Conservation (phyloP, 2,329 filamentous ascomycete genomes). For the Microcera coccophila region DNA sequence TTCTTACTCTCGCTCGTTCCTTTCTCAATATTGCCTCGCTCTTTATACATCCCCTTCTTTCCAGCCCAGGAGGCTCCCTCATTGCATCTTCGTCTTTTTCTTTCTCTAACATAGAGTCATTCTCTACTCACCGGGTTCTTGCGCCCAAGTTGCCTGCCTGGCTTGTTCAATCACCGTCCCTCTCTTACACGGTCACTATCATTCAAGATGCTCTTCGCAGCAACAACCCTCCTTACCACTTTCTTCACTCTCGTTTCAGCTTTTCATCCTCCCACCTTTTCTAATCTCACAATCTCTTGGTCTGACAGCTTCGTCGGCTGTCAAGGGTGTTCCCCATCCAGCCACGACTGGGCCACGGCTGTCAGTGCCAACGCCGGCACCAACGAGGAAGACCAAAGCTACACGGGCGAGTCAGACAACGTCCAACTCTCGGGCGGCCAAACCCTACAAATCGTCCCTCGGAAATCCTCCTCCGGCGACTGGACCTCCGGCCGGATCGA, state of each 20-base stretch:
- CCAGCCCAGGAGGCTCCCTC: slow-evolving; percentile 1
- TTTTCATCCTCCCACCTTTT: slow-evolving; percentile 36
- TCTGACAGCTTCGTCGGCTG: slow-evolving; percentile 43
- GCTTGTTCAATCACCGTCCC: background rate
- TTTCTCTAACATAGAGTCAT: background rate
- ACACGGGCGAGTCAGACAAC: slow-evolving; percentile 42
- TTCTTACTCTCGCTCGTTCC: slow-evolving; percentile 2
- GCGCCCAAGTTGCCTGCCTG: background rate
- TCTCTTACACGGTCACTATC: slow-evolving; percentile 8
- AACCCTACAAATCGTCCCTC: slow-evolving; percentile 51
- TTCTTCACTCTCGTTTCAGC: slow-evolving; percentile 29
- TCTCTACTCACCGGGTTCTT: no score
- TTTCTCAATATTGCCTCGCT: slow-evolving; percentile 1
- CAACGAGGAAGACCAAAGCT: slow-evolving; percentile 47
- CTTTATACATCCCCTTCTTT: slow-evolving; percentile 3
- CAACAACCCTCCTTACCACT: slow-evolving; percentile 15
- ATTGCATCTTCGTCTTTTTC: slow-evolving; percentile 1
- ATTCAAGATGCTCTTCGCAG: slow-evolving; percentile 26
- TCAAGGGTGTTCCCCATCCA: slow-evolving; percentile 36
- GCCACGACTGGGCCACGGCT: slow-evolving; percentile 43
- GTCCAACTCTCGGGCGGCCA: slow-evolving; percentile 48
- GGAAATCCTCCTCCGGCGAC: slow-evolving; percentile 32
- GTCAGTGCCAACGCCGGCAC: slow-evolving; percentile 45
- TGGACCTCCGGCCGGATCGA: slow-evolving; percentile 52
- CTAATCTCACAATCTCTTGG: slow-evolving; percentile 43